Conservation (phyloP, 768 basidiomycete species). For the Kwoniella botswanensis region DNA sequence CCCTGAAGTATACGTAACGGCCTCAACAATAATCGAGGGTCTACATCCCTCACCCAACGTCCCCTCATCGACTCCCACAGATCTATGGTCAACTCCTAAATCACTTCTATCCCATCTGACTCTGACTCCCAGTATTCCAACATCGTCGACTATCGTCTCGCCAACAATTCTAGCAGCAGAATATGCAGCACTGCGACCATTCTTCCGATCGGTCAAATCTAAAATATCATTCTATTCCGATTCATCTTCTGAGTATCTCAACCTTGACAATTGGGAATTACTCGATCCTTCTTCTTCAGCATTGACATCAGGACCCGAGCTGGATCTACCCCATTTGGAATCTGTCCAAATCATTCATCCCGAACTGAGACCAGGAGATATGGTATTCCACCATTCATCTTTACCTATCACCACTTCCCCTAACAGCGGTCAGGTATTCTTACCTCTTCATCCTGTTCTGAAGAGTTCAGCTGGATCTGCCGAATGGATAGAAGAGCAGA, state of each 20-base stretch:
- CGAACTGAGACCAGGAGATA: slow-evolving; percentile 42
- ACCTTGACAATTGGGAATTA: slow-evolving; percentile 43
- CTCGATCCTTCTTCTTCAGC: slow-evolving; percentile 12
- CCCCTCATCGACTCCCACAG: background rate
- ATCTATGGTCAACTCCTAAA: slow-evolving; percentile 11
- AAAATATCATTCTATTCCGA: slow-evolving; percentile 44
- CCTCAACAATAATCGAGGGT: slow-evolving; percentile 32
- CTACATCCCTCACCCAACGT: slow-evolving; percentile 18
- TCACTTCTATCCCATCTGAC: slow-evolving; percentile 18
- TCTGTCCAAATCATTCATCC: slow-evolving; percentile 21
- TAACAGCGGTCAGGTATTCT: slow-evolving; percentile 17
- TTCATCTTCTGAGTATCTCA: slow-evolving; percentile 33
- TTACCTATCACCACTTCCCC: slow-evolving; percentile 23
- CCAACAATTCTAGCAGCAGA: slow-evolving; percentile 37
- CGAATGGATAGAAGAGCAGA: slow-evolving; percentile 23
- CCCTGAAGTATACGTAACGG: slow-evolving; percentile 19
- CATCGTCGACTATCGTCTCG: slow-evolving; percentile 17
- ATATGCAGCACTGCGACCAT: slow-evolving; percentile 43
- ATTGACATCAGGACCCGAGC: background rate
- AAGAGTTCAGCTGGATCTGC: background rate
- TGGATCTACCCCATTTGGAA: slow-evolving; percentile 36
- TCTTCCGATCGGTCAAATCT: slow-evolving; percentile 35
- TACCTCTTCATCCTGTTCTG: slow-evolving; percentile 14
- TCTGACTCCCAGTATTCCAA: slow-evolving; percentile 31
- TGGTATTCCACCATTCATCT: slow-evolving; percentile 38